A percentile compares a stretch with the other conserved stretches of the same genome.
These are phyloP conservation scores for Tulasnella sp. DNA, from an alignment of 768 basidiomycete genomes.

Conservation along the genomic window DNA sequence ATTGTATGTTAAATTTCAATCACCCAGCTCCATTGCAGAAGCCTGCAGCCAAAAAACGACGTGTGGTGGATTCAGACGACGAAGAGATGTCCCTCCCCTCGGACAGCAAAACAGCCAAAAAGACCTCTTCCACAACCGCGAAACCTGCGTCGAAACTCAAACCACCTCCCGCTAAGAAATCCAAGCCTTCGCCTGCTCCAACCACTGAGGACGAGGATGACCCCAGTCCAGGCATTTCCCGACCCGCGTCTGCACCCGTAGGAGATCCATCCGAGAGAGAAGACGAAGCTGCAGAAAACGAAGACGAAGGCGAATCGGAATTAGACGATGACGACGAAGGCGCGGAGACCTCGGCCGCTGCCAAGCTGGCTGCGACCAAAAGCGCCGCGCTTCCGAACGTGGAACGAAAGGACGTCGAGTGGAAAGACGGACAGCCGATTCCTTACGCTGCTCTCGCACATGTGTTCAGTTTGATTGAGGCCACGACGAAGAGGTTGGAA, in stretches of 20 bases:
- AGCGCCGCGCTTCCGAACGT: slow-evolving; percentile 25
- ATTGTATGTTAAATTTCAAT: neutral
- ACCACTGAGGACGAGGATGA: slow-evolving; percentile 38
- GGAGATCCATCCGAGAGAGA: slow-evolving; percentile 35
- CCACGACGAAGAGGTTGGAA: slow-evolving; percentile 91
- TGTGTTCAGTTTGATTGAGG: slow-evolving; percentile 83
- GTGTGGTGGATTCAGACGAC: slow-evolving; percentile 41
- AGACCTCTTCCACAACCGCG: slow-evolving; percentile 17
- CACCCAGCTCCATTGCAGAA: neutral
- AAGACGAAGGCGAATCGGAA: slow-evolving; percentile 52
- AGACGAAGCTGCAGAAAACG: slow-evolving; percentile 39
- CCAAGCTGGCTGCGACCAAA: slow-evolving; percentile 27
- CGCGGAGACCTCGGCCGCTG: slow-evolving; percentile 15
- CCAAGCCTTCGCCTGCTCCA: slow-evolving; percentile 5
- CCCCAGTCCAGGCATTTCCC: neutral
- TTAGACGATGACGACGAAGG: slow-evolving; percentile 27
- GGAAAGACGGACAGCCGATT: slow-evolving; percentile 80
- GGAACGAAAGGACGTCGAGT: slow-evolving; percentile 18
- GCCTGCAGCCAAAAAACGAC: slow-evolving; percentile 35
- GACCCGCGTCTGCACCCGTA: slow-evolving; percentile 37
- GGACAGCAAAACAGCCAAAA: slow-evolving; percentile 27
- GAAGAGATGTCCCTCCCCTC: slow-evolving; percentile 33
- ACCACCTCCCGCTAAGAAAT: slow-evolving; percentile 44
- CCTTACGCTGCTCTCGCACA: slow-evolving; percentile 92
- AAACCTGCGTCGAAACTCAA: slow-evolving; percentile 32